Conservation (phyloP, 306 rosid genomes). For the Erythrophleum fordii region DNA sequence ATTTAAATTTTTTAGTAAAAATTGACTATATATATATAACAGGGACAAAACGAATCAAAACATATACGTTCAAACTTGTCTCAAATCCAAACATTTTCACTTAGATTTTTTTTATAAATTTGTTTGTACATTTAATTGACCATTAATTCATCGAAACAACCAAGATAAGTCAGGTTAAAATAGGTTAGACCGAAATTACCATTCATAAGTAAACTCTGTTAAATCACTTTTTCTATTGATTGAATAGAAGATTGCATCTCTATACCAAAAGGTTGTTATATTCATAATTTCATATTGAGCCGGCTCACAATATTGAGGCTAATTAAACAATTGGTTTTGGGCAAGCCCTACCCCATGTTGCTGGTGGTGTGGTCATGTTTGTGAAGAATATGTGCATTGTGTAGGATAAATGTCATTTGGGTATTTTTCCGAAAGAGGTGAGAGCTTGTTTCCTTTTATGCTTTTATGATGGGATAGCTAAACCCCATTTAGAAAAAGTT, state of each 20-base stretch:
- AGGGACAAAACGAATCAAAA: too few species aligned
- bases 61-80: too few species aligned
- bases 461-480: constrained; percentile 28
- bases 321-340: neutral
- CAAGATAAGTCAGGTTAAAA: too few species aligned
- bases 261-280: neutral
- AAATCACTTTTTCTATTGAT: neutral
- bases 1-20: too few species aligned
- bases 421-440: constrained; percentile 40
- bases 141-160: too few species aligned
- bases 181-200: too few species aligned
- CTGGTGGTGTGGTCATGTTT: too few species aligned
- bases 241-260: neutral
- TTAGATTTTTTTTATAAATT: too few species aligned
- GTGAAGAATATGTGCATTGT: neutral
- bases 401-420: neutral
- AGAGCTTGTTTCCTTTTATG: constrained; percentile 18
- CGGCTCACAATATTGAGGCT: neutral
- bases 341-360: neutral
- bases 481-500: constrained; percentile 45
- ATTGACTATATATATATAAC: too few species aligned
- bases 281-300: neutral
- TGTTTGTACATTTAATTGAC: too few species aligned
- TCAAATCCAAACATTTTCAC: too few species aligned
- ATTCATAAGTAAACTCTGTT: too few species aligned